phyloP scores from a whole-genome alignment of 1,284 basidiomycete species.

The Apiotrichum laibachii region DNA sequence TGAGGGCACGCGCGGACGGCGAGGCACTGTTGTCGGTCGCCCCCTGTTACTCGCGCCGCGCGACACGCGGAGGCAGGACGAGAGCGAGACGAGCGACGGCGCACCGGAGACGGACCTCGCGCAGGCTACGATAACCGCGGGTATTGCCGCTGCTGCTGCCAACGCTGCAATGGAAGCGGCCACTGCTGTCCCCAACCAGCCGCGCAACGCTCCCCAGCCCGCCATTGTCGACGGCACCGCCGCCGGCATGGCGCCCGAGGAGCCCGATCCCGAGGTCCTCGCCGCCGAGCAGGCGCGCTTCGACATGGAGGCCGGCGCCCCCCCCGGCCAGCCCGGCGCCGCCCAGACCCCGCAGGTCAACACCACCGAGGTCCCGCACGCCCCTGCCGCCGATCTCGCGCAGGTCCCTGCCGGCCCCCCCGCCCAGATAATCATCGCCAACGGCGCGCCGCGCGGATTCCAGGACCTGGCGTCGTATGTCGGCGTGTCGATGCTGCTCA shows the following conservation, averaged over 20 bases:
- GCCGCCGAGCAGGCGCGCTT: slow-evolving; percentile 46
- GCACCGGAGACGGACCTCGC: slow-evolving; percentile 39
- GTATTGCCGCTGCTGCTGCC: slow-evolving; percentile 36
- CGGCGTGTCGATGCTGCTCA: slow-evolving; percentile 38
- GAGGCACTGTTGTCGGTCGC: slow-evolving; percentile 44
- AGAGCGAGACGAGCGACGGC: slow-evolving; percentile 43
- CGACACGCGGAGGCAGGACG: slow-evolving; percentile 28
- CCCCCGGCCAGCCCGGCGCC: slow-evolving; percentile 46
- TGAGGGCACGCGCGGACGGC: slow-evolving; percentile 25
- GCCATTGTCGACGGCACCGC: slow-evolving; percentile 32
- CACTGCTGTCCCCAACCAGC: slow-evolving; percentile 26
- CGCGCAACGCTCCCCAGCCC: slow-evolving; percentile 31
- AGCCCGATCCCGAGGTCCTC: slow-evolving; percentile 39
- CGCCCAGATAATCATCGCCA: slow-evolving; percentile 50
- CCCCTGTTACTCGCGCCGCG: slow-evolving; percentile 35
- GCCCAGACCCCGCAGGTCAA: slow-evolving; percentile 37
- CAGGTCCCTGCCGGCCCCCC: slow-evolving; percentile 21
- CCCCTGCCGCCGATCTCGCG: slow-evolving; percentile 21
- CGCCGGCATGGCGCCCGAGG: slow-evolving; percentile 28
- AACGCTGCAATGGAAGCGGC: slow-evolving; percentile 25
- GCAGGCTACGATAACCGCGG: slow-evolving; percentile 35
- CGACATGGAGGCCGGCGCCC: slow-evolving; percentile 48
- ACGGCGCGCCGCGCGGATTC: slow-evolving; percentile 50
- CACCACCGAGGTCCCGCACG: slow-evolving; percentile 21
- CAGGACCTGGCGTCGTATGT: slow-evolving; percentile 49